Evolutionary conservation across 2,329 filamentous ascomycete genomes (phyloP).

Genomic region (Trichoderma sp.): DNA sequence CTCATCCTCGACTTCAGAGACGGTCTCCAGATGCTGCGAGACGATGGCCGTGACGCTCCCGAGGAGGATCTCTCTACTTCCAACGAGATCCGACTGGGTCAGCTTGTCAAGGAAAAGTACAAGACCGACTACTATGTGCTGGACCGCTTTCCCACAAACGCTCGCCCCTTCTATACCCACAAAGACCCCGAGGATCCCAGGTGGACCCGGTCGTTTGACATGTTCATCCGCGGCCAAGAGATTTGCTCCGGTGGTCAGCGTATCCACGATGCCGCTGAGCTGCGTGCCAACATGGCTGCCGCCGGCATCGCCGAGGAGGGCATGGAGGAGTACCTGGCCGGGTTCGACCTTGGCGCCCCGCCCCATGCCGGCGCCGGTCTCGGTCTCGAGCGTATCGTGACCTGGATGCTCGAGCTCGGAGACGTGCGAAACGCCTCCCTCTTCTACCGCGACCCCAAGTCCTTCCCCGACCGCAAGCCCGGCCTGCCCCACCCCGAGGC

Average conservation of each 20-base stretch:
- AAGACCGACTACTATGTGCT: constrained; percentile 89
- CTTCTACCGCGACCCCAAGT: constrained; percentile 86
- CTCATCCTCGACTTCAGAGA: constrained; percentile 77
- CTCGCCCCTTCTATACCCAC: constrained; percentile 89
- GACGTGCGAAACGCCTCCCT: constrained; percentile 86
- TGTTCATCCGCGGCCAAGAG: constrained; percentile 90
- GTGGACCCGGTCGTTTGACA: constrained; percentile 90
- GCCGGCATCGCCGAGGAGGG: constrained; percentile 73
- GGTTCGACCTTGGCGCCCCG: constrained; percentile 83
- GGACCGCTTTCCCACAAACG: constrained; percentile 84
- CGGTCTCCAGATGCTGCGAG: constrained; percentile 75
- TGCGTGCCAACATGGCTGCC: constrained; percentile 74
- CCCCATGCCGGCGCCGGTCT: constrained; percentile 89
- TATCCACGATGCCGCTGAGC: constrained; percentile 74
- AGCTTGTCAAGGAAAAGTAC: constrained; percentile 81
- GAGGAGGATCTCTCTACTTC: constrained; percentile 77
- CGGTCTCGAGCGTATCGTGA: constrained; percentile 82
- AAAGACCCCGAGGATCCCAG: constrained; percentile 68
- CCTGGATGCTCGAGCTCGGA: constrained; percentile 79
- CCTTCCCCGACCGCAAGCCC: constrained; percentile 64
- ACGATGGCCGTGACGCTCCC: constrained; percentile 73
- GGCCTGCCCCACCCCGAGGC: constrained; percentile 82
- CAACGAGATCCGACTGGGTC: constrained; percentile 81
- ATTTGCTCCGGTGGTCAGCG: constrained; percentile 90
- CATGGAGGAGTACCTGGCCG: constrained; percentile 88